Conservation (phyloP, 2,329 filamentous ascomycete species). For the Penicillium sp. region DNA sequence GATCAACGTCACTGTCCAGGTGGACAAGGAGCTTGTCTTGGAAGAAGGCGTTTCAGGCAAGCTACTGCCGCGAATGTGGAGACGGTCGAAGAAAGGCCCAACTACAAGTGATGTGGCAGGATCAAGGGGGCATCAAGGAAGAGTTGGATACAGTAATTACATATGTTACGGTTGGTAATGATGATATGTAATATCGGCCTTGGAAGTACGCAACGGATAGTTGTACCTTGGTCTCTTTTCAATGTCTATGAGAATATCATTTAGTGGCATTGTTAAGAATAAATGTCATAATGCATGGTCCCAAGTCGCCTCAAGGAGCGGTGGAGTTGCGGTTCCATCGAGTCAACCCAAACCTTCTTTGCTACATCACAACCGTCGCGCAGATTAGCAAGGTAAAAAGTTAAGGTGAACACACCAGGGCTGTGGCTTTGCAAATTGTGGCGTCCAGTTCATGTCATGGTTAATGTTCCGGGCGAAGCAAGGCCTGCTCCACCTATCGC, state of each 20-base stretch:
- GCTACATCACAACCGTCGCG: not conserved
- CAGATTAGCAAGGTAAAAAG: not conserved
- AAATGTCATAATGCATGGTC: not conserved
- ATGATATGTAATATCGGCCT: not conserved
- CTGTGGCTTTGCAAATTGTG: not conserved
- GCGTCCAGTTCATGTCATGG: not conserved
- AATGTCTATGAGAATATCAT: no score
- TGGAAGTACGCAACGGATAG: no score
- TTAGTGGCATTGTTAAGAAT: not conserved
- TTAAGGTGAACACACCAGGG: not conserved
- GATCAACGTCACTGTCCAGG: conserved; percentile 12
- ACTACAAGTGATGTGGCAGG: not conserved
- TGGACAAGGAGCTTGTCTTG: conserved; percentile 15
- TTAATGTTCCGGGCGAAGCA: conserved; percentile 11
- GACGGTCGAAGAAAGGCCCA: not conserved
- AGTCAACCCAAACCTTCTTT: not conserved
- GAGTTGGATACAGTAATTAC: not conserved
- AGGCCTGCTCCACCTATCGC: conserved; percentile 6
- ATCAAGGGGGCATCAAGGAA: not conserved
- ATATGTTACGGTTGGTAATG: not conserved
- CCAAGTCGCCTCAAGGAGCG: not conserved
- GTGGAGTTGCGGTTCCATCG: not conserved
- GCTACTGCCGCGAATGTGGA: conserved; percentile 4
- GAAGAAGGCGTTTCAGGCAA: conserved; percentile 9
- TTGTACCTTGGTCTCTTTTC: no score